phyloP scores from a whole-genome alignment of 176 grass and related monocot genomes.

The Musa itinerans region DNA sequence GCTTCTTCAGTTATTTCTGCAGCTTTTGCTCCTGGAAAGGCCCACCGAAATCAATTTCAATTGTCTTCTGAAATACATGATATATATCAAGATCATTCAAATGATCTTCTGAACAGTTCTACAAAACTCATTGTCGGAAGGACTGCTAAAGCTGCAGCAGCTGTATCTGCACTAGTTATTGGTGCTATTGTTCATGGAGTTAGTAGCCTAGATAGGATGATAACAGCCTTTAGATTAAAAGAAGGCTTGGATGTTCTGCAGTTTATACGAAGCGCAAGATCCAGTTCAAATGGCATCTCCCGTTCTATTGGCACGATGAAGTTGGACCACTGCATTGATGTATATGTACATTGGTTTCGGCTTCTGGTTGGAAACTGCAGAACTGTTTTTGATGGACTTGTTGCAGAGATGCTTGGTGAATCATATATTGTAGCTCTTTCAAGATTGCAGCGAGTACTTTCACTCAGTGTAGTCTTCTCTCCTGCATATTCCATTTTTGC shows the following conservation, averaged over 20 bases:
- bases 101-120: slow-evolving; percentile 42
- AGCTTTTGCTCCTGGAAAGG: slow-evolving; percentile 60
- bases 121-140: slow-evolving; percentile 62
- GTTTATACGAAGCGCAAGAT: slow-evolving; percentile 55
- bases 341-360: slow-evolving; percentile 84
- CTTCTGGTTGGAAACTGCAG: slow-evolving; percentile 75
- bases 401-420: slow-evolving; percentile 87
- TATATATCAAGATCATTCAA: slow-evolving; percentile 64
- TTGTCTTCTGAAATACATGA: slow-evolving; percentile 76
- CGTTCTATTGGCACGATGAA: slow-evolving; percentile 45
- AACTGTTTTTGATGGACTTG: slow-evolving; percentile 74
- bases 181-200: slow-evolving; percentile 81
- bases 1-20: slow-evolving; percentile 62
- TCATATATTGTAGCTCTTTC: slow-evolving; percentile 79
- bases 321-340: slow-evolving; percentile 52
- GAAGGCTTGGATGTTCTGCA: slow-evolving; percentile 81
- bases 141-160: slow-evolving; percentile 62
- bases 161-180: slow-evolving; percentile 82
- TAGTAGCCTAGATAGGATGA: slow-evolving; percentile 73
- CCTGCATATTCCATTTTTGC: slow-evolving; percentile 90
- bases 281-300: slow-evolving; percentile 58
- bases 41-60: slow-evolving; percentile 86
- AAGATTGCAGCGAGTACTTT: slow-evolving; percentile 76
- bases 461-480: slow-evolving; percentile 60
- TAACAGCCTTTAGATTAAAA: slow-evolving; percentile 75